These are phyloP conservation scores for Suhomyces ambrosiae DNA, from an alignment of 1,139 yeast species.

Conservation along the genomic window DNA sequence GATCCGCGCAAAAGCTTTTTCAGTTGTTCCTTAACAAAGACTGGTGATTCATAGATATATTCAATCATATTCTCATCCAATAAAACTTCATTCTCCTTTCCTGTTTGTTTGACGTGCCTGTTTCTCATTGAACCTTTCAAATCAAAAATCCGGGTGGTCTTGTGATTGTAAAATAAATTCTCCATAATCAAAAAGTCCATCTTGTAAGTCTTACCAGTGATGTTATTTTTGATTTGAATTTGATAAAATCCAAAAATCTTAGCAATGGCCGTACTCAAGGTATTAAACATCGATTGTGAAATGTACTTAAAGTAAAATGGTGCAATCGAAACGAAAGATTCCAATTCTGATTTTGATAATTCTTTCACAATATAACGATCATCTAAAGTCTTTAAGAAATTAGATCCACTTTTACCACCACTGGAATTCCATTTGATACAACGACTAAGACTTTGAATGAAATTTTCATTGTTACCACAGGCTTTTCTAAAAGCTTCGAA, in stretches of 20 bases:
- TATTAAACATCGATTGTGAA: slow-evolving; percentile 93
- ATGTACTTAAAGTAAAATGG: slow-evolving; percentile 96
- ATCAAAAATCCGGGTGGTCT: slow-evolving; percentile 87
- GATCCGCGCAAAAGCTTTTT: slow-evolving; percentile 84
- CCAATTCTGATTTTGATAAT: slow-evolving; percentile 83
- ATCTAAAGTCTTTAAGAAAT: slow-evolving; percentile 88
- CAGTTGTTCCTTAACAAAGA: slow-evolving; percentile 91
- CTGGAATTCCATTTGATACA: slow-evolving; percentile 95
- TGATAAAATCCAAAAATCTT: slow-evolving; percentile 96
- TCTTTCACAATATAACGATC: slow-evolving; percentile 89
- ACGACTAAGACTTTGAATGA: slow-evolving; percentile 85
- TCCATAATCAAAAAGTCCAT: slow-evolving; percentile 97
- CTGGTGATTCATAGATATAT: slow-evolving; percentile 92
- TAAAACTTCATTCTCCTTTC: slow-evolving; percentile 90
- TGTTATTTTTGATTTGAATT: slow-evolving; percentile 78
- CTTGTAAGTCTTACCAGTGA: slow-evolving; percentile 73
- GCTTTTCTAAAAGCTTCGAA: slow-evolving; percentile 89
- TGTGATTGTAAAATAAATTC: slow-evolving; percentile 82
- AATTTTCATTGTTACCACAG: slow-evolving; percentile 76
- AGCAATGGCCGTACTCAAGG: slow-evolving; percentile 89
- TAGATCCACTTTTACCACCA: slow-evolving; percentile 97
- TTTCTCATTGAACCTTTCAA: slow-evolving; percentile 98
- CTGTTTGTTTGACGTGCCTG: slow-evolving; percentile 95
- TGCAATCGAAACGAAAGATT: slow-evolving; percentile 92
- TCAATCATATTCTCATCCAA: slow-evolving; percentile 98